Percentiles rank a stretch among this genome's conserved stretches.
Evolutionary conservation across 441 rosid genomes (phyloP).

Genomic region (Capsella rubella): DNA sequence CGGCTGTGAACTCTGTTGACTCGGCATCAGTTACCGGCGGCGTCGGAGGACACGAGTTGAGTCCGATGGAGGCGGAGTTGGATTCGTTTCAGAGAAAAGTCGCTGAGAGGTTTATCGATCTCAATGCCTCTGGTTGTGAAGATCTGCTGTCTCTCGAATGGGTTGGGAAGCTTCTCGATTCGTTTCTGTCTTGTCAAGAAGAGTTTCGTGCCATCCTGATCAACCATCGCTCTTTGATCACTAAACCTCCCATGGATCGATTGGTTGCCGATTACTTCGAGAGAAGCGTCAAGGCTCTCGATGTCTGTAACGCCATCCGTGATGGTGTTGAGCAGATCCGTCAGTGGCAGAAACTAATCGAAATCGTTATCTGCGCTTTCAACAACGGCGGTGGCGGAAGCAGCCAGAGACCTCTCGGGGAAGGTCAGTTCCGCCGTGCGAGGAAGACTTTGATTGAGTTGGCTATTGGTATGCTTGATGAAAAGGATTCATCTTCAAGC

Average conservation of each 20-base stretch:
- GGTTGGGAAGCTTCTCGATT: conserved; percentile 71
- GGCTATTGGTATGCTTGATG: conserved; percentile 85
- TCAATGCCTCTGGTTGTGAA: conserved; percentile 53
- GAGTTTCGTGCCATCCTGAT: conserved; percentile 62
- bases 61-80: conserved; percentile 53
- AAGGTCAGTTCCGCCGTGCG: conserved; percentile 89
- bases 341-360: conserved; percentile 86
- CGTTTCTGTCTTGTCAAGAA: conserved; percentile 72
- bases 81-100: conserved; percentile 74
- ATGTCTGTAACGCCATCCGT: conserved; percentile 90
- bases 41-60: conserved; percentile 23
- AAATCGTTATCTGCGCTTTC: conserved; percentile 76
- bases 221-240: conserved; percentile 44
- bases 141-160: conserved; percentile 71
- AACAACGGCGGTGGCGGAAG: conserved; percentile 35
- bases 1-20: conserved; percentile 53
- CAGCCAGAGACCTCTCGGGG: conserved; percentile 59
- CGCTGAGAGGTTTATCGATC: conserved; percentile 55
- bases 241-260: conserved; percentile 70
- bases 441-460: conserved; percentile 77
- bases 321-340: conserved; percentile 92
- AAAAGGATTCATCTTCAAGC: conserved; percentile 69
- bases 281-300: conserved; percentile 85
- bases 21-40: not conserved
- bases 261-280: conserved; percentile 69